Percentiles rank a stretch among this genome's conserved stretches.
These are phyloP conservation scores for Hebeloma cylindrosporum DNA, from an alignment of 768 basidiomycete genomes.

Conservation along the genomic window DNA sequence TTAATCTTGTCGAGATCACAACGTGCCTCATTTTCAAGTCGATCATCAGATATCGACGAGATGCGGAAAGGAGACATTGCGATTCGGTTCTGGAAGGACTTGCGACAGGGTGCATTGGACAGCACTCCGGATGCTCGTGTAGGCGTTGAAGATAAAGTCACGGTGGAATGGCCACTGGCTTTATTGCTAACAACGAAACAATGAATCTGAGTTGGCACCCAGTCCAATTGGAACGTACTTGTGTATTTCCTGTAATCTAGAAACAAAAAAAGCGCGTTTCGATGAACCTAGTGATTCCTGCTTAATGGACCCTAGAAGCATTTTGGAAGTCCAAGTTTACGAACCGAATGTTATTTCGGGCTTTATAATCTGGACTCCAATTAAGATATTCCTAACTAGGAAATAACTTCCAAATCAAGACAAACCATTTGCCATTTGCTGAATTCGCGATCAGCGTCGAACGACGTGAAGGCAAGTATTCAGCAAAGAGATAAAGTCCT, in stretches of 20 bases:
- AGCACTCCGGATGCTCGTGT: constrained; percentile 29
- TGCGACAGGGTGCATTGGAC: constrained; percentile 40
- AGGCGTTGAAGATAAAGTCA: constrained; percentile 38
- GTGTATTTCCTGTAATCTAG: too few species aligned
- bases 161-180: constrained; percentile 53
- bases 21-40: not conserved
- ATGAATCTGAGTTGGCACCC: too few species aligned
- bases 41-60: constrained; percentile 19
- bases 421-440: too few species aligned
- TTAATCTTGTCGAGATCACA: not conserved
- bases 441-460: constrained; percentile 21
- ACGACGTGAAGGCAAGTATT: constrained; percentile 20
- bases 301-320: too few species aligned
- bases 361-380: too few species aligned
- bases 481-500: constrained; percentile 32
- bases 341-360: too few species aligned
- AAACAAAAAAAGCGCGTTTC: too few species aligned
- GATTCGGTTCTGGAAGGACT: constrained; percentile 57
- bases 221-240: too few species aligned
- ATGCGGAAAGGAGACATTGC: constrained; percentile 60
- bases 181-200: constrained; percentile 36
- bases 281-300: too few species aligned
- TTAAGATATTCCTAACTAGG: too few species aligned
- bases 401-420: too few species aligned
- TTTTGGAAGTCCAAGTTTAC: too few species aligned